A percentile compares a stretch with the other conserved stretches of the same genome.
phyloP scores from a whole-genome alignment of 2,329 filamentous ascomycete species.

The Fusarium guadeloupense region DNA sequence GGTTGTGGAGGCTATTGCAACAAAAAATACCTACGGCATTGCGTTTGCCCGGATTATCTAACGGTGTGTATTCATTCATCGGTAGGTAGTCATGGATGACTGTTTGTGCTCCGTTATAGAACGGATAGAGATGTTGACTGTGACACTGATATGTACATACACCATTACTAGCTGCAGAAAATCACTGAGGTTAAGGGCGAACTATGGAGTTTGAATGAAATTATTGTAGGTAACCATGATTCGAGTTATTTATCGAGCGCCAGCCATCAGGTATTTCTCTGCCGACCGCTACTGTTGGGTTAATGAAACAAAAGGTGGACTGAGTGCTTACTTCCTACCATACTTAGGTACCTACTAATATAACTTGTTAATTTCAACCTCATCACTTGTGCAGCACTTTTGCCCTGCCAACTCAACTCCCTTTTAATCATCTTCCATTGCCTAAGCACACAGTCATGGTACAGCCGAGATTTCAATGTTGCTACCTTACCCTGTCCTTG shows the following conservation, averaged over 20 bases:
- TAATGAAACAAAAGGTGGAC: too few species aligned
- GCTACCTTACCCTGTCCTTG: background rate
- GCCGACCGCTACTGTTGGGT: background rate
- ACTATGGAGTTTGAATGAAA: too few species aligned
- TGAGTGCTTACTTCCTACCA: too few species aligned
- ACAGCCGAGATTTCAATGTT: constrained; percentile 2
- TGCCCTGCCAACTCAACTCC: background rate
- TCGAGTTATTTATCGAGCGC: too few species aligned
- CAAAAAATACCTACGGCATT: constrained; percentile 1
- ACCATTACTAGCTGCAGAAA: too few species aligned
- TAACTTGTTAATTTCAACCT: constrained; percentile 1
- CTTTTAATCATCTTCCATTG: background rate
- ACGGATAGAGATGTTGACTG: background rate
- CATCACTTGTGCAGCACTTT: background rate
- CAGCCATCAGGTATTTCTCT: too few species aligned
- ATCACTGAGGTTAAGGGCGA: too few species aligned
- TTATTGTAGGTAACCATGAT: too few species aligned
- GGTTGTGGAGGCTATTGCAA: constrained; percentile 10
- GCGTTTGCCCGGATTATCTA: background rate
- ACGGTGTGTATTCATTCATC: background rate
- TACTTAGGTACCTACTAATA: background rate
- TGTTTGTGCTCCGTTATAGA: background rate
- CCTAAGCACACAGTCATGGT: background rate
- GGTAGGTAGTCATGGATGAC: background rate
- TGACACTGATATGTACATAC: background rate